phyloP scores from a whole-genome alignment of 192 early-diverging fungal species.

The Podochytrium sp. region DNA sequence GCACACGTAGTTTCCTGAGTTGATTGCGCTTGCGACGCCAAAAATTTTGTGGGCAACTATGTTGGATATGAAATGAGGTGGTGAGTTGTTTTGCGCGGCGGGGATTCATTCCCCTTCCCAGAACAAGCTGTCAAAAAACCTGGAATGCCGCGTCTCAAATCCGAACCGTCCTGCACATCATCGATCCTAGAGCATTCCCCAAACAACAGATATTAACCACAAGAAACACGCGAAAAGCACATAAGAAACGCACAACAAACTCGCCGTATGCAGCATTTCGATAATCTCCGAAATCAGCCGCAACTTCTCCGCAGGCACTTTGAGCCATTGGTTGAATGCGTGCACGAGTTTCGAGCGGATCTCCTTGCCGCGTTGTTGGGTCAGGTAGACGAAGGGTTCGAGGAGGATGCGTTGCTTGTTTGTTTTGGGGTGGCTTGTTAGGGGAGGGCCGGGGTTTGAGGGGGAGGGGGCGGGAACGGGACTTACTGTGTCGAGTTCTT shows the following conservation, averaged over 20 bases:
- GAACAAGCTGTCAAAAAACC: slow-evolving; percentile 19
- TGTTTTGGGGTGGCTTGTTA: not conserved
- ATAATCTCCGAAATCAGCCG: slow-evolving; percentile 76
- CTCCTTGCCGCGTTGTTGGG: slow-evolving; percentile 87
- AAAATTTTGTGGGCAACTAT: slow-evolving; percentile 96
- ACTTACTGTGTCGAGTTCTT: not conserved
- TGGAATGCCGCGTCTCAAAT: slow-evolving; percentile 83
- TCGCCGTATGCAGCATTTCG: slow-evolving; percentile 94
- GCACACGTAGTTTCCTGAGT: slow-evolving; percentile 94
- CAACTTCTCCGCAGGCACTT: slow-evolving; percentile 71
- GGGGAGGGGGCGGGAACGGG: too few relatives aligned
- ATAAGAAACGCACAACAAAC: slow-evolving; percentile 70
- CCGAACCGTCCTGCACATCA: slow-evolving; percentile 94
- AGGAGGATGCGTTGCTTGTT: slow-evolving; percentile 63
- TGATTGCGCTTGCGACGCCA: slow-evolving; percentile 90
- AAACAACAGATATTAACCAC: not conserved
- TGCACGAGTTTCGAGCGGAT: slow-evolving; percentile 89
- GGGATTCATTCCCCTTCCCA: not conserved
- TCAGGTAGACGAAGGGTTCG: slow-evolving; percentile 92
- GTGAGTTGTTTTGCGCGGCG: not conserved
- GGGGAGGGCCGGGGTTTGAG: not conserved
- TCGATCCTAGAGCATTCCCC: slow-evolving; percentile 68
- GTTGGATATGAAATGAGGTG: not conserved
- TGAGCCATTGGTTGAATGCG: slow-evolving; percentile 90
- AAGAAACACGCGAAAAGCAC: not conserved